phyloP scores from a whole-genome alignment of 441 rosid species.

The Hura crepitans region DNA sequence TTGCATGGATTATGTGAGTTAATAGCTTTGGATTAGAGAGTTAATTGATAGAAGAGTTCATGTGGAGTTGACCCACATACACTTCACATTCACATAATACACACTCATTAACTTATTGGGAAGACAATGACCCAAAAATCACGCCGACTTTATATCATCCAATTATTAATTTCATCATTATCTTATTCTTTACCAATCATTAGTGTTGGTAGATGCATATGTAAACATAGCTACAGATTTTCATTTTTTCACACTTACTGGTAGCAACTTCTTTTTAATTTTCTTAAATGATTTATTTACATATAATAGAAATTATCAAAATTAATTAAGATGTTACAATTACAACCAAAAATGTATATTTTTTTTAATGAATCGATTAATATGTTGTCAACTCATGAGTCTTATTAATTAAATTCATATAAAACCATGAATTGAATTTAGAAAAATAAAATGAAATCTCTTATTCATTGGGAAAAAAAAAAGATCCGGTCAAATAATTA shows the following conservation, averaged over 20 bases:
- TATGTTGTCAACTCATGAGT: too few species aligned
- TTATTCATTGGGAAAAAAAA: too few species aligned
- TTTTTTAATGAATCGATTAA: too few species aligned
- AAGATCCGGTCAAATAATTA: too few species aligned
- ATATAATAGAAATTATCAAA: not conserved
- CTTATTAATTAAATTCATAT: too few species aligned
- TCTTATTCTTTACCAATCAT: conserved; percentile 19
- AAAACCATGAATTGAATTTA: too few species aligned
- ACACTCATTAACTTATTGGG: conserved; percentile 7
- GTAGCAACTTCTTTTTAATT: not conserved
- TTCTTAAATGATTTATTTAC: not conserved
- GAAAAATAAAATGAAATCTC: too few species aligned
- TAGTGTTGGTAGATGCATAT: conserved; percentile 21
- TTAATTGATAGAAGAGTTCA: conserved; percentile 12
- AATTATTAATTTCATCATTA: conserved; percentile 18
- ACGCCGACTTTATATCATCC: conserved; percentile 29
- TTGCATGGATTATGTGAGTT: too few species aligned
- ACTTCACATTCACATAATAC: conserved; percentile 21
- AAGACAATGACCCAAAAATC: conserved; percentile 36
- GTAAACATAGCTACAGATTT: not conserved
- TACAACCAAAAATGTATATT: too few species aligned
- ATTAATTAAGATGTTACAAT: too few species aligned
- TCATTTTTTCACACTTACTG: not conserved
- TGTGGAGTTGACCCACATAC: conserved; percentile 33
- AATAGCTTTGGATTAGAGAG: not conserved